A percentile compares a stretch with the other conserved stretches of the same genome.
These are phyloP conservation scores for Penicillium thymicola DNA, from an alignment of 2,329 filamentous ascomycete species.

Conservation along the genomic window DNA sequence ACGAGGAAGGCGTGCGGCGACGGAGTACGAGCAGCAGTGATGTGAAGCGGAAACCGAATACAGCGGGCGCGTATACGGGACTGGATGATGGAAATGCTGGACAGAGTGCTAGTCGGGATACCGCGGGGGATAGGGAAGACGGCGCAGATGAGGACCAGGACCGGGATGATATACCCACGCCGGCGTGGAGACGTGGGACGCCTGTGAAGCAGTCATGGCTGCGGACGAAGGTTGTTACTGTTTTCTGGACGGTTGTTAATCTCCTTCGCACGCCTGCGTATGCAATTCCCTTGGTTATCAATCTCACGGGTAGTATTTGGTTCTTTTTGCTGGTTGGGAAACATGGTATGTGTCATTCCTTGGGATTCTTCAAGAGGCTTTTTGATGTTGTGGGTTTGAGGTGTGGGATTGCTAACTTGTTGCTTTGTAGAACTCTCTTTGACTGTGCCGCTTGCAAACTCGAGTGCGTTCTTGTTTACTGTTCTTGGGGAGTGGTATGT, in stretches of 20 bases:
- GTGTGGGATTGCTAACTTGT: not conserved
- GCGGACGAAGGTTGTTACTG: slow-evolving; percentile 59
- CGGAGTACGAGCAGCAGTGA: slow-evolving; percentile 14
- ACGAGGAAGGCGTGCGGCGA: slow-evolving; percentile 9
- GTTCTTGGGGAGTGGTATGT: slow-evolving; percentile 94
- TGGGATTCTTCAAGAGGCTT: not conserved
- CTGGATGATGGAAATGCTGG: slow-evolving; percentile 33
- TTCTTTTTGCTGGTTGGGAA: slow-evolving; percentile 93
- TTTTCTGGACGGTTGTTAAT: slow-evolving; percentile 73
- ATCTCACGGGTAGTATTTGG: slow-evolving; percentile 91
- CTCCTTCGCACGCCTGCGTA: slow-evolving; percentile 78
- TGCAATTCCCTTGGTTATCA: slow-evolving; percentile 77
- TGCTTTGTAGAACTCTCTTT: slow-evolving; percentile 70
- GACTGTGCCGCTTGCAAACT: slow-evolving; percentile 93
- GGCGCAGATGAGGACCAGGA: slow-evolving; percentile 12
- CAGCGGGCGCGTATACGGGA: slow-evolving; percentile 46
- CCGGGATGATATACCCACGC: slow-evolving; percentile 23
- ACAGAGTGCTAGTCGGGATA: slow-evolving; percentile 31
- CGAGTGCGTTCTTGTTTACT: slow-evolving; percentile 91
- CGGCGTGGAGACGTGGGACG: slow-evolving; percentile 27
- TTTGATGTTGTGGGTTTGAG: not conserved
- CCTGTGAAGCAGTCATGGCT: slow-evolving; percentile 51
- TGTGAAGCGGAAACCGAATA: slow-evolving; percentile 5
- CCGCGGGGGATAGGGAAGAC: slow-evolving; percentile 10
- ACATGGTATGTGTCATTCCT: slow-evolving; percentile 63